A percentile compares a stretch with the other conserved stretches of the same genome.
phyloP scores from a whole-genome alignment of 805 yeast species.

The Saturnispora bothae region DNA sequence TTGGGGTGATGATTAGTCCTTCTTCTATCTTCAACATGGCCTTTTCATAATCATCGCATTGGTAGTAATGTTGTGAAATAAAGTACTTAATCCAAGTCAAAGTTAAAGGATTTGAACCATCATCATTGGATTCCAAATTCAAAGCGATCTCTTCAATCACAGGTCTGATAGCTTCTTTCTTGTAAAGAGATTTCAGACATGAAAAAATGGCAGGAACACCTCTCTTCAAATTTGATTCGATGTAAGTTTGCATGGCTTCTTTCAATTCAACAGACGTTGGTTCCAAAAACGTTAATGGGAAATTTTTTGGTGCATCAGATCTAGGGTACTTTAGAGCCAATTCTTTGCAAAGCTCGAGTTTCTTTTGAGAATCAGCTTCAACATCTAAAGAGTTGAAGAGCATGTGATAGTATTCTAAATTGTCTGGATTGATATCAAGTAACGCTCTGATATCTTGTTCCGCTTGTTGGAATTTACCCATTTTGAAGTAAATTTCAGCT shows the following conservation, averaged over 20 bases:
- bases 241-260: slow-evolving; percentile 39
- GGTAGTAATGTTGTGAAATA: slow-evolving; percentile 67
- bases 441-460: slow-evolving; percentile 56
- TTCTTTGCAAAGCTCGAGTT: slow-evolving; percentile 53
- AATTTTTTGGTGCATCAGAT: slow-evolving; percentile 67
- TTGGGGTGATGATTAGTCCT: slow-evolving; percentile 69
- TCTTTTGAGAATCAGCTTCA: slow-evolving; percentile 34
- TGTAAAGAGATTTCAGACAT: slow-evolving; percentile 72
- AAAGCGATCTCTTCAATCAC: slow-evolving; percentile 44
- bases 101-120: slow-evolving; percentile 31
- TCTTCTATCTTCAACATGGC: slow-evolving; percentile 51
- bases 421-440: slow-evolving; percentile 80
- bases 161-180: slow-evolving; percentile 28
- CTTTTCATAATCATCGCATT: slow-evolving; percentile 37
- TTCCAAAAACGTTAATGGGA: slow-evolving; percentile 66
- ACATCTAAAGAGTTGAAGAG: slow-evolving; percentile 60
- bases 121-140: slow-evolving; percentile 31
- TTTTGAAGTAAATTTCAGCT: slow-evolving; percentile 51
- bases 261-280: slow-evolving; percentile 34
- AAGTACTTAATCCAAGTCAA: slow-evolving; percentile 65
- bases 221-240: slow-evolving; percentile 51
- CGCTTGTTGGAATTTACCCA: slow-evolving; percentile 47
- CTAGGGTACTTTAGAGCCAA: slow-evolving; percentile 65
- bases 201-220: slow-evolving; percentile 90
- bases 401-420: slow-evolving; percentile 49